phyloP scores from a whole-genome alignment of 805 yeast genomes.

The Candida ortonii region DNA sequence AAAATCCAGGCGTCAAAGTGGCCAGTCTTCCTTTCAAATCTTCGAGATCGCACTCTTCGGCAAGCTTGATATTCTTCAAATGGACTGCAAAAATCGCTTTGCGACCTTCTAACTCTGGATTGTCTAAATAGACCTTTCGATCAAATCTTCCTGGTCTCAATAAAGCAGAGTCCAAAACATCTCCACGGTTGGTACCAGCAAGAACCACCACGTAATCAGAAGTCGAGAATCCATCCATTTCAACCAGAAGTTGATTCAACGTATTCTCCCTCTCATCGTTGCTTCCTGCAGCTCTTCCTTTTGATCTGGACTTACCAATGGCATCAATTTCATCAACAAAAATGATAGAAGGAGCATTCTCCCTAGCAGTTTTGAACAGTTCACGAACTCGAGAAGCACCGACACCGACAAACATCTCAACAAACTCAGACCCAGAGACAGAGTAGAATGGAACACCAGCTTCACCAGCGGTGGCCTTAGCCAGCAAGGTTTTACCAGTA shows the following conservation, averaged over 20 bases:
- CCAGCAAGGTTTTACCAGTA: conserved; percentile 90
- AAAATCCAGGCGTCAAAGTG: conserved; percentile 90
- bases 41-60: conserved; percentile 45
- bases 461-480: conserved; percentile 96
- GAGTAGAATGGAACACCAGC: conserved; percentile 92
- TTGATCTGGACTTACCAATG: conserved; percentile 79
- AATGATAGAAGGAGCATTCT: conserved; percentile 85
- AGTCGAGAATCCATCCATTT: conserved; percentile 92
- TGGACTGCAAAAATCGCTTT: conserved; percentile 84
- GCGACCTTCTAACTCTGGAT: conserved; percentile 87
- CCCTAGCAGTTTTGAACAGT: conserved; percentile 83
- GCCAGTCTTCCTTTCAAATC: conserved; percentile 79
- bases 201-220: conserved; percentile 88
- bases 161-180: conserved; percentile 83
- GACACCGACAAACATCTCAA: conserved; percentile 97
- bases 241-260: conserved; percentile 85
- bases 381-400: conserved; percentile 96
- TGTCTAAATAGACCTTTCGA: conserved; percentile 80
- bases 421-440: conserved; percentile 91
- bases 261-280: conserved; percentile 95
- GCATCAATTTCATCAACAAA: conserved; percentile 96
- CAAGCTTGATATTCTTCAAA: conserved; percentile 55
- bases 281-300: conserved; percentile 73
- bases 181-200: conserved; percentile 94
- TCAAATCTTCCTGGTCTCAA: conserved; percentile 95